Base-by-base conservation (phyloP, 345 rosid genomes). In the Raphanus sativus region DNA sequence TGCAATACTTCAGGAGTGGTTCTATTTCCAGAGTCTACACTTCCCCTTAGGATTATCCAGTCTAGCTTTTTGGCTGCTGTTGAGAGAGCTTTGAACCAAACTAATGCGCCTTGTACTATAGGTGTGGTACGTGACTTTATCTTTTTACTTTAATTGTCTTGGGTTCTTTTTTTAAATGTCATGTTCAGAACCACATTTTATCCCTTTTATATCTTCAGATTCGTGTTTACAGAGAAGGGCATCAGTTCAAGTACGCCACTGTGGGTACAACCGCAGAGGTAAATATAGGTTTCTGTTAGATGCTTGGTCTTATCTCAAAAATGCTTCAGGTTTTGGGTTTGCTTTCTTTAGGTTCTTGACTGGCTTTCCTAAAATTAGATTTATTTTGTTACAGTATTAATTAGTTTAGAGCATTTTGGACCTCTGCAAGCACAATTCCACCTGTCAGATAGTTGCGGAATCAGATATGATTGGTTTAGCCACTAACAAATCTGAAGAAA, bases 201-300 rank as follows among this genome's bases (percentile, higher is more conserved):
- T 80, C 60, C 17, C 65, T 29, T 80, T 29, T 64, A n/a, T 33
- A 74, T 85, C 50, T 82, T 38, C 80, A 95, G 99, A 82, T 95
- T 79, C 91, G 77, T 84, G 86, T 84, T 66, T 86, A 73, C 75
- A 71, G 84, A 67, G 88, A 87, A 77, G 83, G 67, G 77, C 10
- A 79, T 48, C 85, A 68, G 55, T 54, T 73, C 61, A 89, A 75
- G 76, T 86, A 87, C 80, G 86, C 96, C 42, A 83, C 76, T 15
- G 83, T 86, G 6, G 99, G 99, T 69, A 95, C 99, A 80, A 95
- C 97, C 24, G 98, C 98, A 42, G 99, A 92, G 97, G 99, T 95
- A 82, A 55, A 55, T 9, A n/a, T 63, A 71, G 34, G 54, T 9
- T 50, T 48, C 32, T 40, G 48, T 9, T 40, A 2, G 48, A 40